A percentile compares a stretch with the other conserved stretches of the same genome.
These are phyloP conservation scores for Cicer yamashitae DNA, from an alignment of 306 rosid genomes.

Conservation along the genomic window DNA sequence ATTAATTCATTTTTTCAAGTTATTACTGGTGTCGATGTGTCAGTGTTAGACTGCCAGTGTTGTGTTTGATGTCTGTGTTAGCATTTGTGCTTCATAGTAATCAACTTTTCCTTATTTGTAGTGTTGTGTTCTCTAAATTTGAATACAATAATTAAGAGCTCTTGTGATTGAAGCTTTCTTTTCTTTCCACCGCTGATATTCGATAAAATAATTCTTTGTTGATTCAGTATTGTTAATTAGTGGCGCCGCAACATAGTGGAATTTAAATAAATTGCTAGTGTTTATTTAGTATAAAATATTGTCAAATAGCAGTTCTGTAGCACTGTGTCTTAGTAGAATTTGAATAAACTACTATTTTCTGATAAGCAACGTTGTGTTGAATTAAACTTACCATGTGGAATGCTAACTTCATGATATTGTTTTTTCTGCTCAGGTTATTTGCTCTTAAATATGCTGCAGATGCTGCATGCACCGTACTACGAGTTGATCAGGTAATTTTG, in stretches of 20 bases:
- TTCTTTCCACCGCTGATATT: constrained; percentile 12
- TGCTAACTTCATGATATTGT: constrained; percentile 20
- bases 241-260: no score
- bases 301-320: no score
- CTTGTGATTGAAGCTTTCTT: background rate
- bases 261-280: no score
- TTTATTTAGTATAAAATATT: no score
- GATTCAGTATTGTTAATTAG: no score
- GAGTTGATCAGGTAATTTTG: constrained; percentile 85
- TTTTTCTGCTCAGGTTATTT: constrained; percentile 59
- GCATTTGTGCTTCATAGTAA: no score
- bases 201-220: background rate
- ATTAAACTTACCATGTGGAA: background rate
- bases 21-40: no score
- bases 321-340: no score
- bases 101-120: constrained; percentile 11
- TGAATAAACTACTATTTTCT: no score
- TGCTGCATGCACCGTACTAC: constrained; percentile 94
- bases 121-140: background rate
- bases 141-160: background rate
- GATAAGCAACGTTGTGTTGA: background rate
- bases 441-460: constrained; percentile 94
- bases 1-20: no score
- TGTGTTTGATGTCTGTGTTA: no score
- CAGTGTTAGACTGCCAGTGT: no score